Percentiles rank a stretch among this genome's conserved stretches.
Conservation (phyloP, 73 alveolate species). For the Symbiodinium natans region DNA sequence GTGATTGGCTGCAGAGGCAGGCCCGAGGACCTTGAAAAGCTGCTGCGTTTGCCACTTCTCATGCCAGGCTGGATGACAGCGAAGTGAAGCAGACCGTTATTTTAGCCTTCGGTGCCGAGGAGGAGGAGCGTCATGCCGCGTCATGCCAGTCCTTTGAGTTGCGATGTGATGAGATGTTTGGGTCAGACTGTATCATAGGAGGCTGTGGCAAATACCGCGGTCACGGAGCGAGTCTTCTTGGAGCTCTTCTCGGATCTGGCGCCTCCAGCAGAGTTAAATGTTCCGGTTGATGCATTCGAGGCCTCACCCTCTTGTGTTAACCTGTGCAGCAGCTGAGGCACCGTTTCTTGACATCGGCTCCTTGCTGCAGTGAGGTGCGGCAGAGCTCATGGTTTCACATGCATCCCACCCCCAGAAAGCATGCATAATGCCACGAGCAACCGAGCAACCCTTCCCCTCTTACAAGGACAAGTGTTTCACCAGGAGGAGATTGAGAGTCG, state of each 20-base stretch:
- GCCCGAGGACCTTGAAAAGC: neutral
- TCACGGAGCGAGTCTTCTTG: constrained; percentile 90
- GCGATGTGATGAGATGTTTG: neutral
- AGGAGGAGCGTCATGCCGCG: constrained; percentile 55
- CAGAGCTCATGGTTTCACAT: neutral
- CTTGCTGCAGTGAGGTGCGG: constrained; percentile 50
- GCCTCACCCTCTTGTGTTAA: too few relatives aligned
- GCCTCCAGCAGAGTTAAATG: neutral
- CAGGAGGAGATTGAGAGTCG: neutral
- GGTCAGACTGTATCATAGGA: too few relatives aligned
- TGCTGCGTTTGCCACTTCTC: neutral
- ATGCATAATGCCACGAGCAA: too few relatives aligned
- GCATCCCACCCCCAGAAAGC: too few relatives aligned
- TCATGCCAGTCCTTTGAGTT: too few relatives aligned
- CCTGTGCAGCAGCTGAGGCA: constrained; percentile 45
- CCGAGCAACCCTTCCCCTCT: too few relatives aligned
- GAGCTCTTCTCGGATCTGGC: constrained; percentile 83
- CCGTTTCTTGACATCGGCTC: constrained; percentile 67
- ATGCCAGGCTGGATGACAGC: constrained; percentile 64
- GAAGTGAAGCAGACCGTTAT: constrained; percentile 70
- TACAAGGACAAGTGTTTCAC: neutral
- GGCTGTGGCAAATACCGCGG: constrained; percentile 86
- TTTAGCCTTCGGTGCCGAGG: constrained; percentile 87
- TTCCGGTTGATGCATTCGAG: neutral
- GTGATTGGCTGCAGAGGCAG: constrained; percentile 83